Conservation (phyloP, 768 basidiomycete genomes). For the Serendipita sp. region DNA sequence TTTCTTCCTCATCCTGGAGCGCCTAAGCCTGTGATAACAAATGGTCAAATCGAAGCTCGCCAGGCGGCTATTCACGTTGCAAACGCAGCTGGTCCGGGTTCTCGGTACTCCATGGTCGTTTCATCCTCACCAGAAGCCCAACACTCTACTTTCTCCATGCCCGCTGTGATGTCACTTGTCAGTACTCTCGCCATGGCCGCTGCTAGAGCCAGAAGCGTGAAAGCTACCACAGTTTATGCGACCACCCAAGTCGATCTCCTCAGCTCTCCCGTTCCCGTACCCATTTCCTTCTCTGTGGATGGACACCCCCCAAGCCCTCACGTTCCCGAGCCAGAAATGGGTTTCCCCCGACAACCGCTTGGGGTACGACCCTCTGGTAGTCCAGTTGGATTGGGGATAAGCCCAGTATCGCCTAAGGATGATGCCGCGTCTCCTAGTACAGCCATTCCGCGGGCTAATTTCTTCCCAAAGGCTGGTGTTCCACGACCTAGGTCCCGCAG, state of each 20-base stretch:
- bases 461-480: slow-evolving; percentile 38
- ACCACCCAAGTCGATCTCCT: slow-evolving; percentile 6
- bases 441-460: slow-evolving; percentile 39
- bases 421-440: not conserved
- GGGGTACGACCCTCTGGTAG: not conserved
- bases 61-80: not conserved
- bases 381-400: slow-evolving; percentile 2
- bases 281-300: slow-evolving; percentile 9
- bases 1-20: slow-evolving; percentile 9
- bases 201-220: not conserved
- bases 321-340: not conserved
- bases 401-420: not conserved
- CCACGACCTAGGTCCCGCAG: slow-evolving; percentile 47
- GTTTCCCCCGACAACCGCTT: not conserved
- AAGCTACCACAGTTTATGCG: slow-evolving; percentile 4
- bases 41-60: slow-evolving; percentile 1
- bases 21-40: slow-evolving; percentile 1
- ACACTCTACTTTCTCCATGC: not conserved
- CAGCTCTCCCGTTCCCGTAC: slow-evolving; percentile 9
- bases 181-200: slow-evolving; percentile 5
- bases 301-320: slow-evolving; percentile 1
- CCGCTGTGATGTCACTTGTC: slow-evolving; percentile 2
- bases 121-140: not conserved
- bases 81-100: not conserved
- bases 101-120: not conserved